Evolutionary conservation across 305 asterid species (phyloP).

Genomic region (Fraxinus velutina): DNA sequence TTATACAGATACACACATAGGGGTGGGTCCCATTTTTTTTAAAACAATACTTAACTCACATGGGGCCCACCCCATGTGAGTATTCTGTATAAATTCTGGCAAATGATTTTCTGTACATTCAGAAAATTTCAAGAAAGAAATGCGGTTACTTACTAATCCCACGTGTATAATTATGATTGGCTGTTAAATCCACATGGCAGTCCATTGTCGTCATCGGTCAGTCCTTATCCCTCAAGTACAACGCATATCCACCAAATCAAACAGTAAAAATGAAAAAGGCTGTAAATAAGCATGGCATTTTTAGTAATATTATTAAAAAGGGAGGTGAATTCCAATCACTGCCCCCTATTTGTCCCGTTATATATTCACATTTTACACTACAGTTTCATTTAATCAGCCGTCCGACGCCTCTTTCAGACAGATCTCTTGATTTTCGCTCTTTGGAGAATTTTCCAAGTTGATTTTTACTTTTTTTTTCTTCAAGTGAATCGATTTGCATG

Average conservation of each 20-base stretch:
- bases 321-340: conserved; percentile 25
- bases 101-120: too few species aligned
- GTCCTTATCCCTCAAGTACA: conserved; percentile 9
- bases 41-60: too few species aligned
- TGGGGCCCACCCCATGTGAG: too few species aligned
- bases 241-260: not conserved
- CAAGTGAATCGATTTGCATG: conserved; percentile 31
- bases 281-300: conserved; percentile 23
- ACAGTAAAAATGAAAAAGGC: not conserved
- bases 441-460: not conserved
- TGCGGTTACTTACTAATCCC: not conserved
- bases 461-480: not conserved
- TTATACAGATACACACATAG: too few species aligned
- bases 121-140: not conserved
- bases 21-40: too few species aligned
- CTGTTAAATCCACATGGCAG: conserved; percentile 19
- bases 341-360: conserved; percentile 16
- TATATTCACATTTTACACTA: conserved; percentile 24
- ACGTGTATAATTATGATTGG: conserved; percentile 24
- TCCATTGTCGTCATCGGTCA: conserved; percentile 27
- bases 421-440: conserved; percentile 21
- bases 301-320: conserved; percentile 30
- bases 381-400: conserved; percentile 37
- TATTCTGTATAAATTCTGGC: too few species aligned
- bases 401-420: conserved; percentile 25